phyloP scores from a whole-genome alignment of 805 yeast species.

The Myxozyma udenii region DNA sequence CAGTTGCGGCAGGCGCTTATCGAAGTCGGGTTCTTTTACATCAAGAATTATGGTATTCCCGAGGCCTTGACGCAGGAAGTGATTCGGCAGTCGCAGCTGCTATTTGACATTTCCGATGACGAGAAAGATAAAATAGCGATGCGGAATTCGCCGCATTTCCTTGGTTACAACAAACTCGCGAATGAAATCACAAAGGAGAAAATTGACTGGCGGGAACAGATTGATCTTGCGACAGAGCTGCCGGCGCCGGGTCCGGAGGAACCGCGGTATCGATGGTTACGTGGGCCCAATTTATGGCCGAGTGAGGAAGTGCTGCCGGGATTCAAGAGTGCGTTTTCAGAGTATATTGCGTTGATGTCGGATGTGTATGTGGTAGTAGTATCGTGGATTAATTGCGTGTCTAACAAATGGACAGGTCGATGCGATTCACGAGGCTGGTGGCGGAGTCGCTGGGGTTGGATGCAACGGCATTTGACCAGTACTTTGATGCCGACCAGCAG shows the following conservation, averaged over 20 bases:
- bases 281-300: slow-evolving; percentile 27
- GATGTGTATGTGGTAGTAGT: slow-evolving; percentile 9
- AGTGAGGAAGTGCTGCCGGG: slow-evolving; percentile 23
- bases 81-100: slow-evolving; percentile 42
- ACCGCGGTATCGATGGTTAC: slow-evolving; percentile 26
- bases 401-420: slow-evolving; percentile 6
- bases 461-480: slow-evolving; percentile 45
- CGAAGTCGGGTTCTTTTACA: slow-evolving; percentile 54
- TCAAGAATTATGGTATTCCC: slow-evolving; percentile 48
- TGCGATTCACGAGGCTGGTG: slow-evolving; percentile 39
- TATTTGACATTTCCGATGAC: slow-evolving; percentile 49
- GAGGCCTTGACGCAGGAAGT: slow-evolving; percentile 43
- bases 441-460: slow-evolving; percentile 56
- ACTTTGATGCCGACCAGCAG: slow-evolving; percentile 45
- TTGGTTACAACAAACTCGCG: slow-evolving; percentile 56
- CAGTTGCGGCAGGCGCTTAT: slow-evolving; percentile 48
- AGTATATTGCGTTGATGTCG: slow-evolving; percentile 19
- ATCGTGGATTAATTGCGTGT: neutral
- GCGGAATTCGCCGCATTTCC: slow-evolving; percentile 57
- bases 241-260: slow-evolving; percentile 25
- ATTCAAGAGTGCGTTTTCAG: slow-evolving; percentile 11
- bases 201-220: slow-evolving; percentile 61
- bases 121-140: slow-evolving; percentile 49
- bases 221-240: slow-evolving; percentile 44
- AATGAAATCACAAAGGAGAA: slow-evolving; percentile 55